A percentile compares a stretch with the other conserved stretches of the same genome.
Evolutionary conservation across 192 early-diverging fungal genomes (phyloP).

Genomic region (Polychytrium aggregatum): DNA sequence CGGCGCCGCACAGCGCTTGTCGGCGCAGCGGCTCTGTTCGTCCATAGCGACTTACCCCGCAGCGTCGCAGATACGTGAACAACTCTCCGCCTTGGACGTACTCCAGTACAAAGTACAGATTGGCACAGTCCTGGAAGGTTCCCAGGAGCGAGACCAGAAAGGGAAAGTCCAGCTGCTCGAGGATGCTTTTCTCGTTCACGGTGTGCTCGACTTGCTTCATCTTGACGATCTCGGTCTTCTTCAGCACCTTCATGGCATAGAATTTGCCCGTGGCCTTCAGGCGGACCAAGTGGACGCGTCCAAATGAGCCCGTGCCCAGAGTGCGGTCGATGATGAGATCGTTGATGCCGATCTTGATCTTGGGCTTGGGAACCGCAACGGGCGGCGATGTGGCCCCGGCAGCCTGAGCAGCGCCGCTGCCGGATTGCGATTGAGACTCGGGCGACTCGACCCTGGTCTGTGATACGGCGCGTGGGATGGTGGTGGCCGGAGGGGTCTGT

Average conservation of each 20-base stretch:
- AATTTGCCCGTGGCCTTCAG: constrained; percentile 66
- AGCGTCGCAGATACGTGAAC: constrained; percentile 81
- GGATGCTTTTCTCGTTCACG: constrained; percentile 90
- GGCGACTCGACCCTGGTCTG: no score
- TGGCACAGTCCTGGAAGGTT: constrained; percentile 85
- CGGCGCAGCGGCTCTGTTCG: no score
- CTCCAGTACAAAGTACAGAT: constrained; percentile 92
- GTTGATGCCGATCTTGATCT: constrained; percentile 37
- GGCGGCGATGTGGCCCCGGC: no score
- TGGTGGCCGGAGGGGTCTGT: no score
- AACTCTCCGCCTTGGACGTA: constrained; percentile 95
- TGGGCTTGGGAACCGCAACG: no score
- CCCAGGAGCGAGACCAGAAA: constrained; percentile 89
- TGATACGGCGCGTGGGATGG: no score
- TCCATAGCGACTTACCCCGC: constrained; percentile 55
- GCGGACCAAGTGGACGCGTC: constrained; percentile 86
- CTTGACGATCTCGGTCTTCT: constrained; percentile 86
- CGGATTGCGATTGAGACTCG: no score
- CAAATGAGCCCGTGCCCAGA: constrained; percentile 93
- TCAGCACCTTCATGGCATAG: constrained; percentile 95
- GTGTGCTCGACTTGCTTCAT: constrained; percentile 97
- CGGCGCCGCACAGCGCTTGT: no score
- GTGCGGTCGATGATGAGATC: constrained; percentile 82
- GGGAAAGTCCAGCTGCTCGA: constrained; percentile 77
- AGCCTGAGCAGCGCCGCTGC: no score